phyloP scores from a whole-genome alignment of 2,329 filamentous ascomycete species.

The Diaporthe ampelina region DNA sequence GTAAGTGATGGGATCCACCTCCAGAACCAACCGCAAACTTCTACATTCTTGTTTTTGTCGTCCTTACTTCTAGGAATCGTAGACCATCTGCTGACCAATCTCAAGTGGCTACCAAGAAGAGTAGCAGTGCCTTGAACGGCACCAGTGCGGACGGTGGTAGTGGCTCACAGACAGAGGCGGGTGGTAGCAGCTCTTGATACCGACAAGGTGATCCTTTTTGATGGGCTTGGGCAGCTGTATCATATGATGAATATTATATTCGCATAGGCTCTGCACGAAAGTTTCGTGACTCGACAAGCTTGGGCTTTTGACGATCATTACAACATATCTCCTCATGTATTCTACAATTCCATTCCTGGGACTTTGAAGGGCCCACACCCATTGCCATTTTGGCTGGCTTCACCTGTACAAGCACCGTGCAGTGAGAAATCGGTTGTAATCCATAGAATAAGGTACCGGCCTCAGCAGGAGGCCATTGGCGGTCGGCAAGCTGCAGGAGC shows the following conservation, averaged over 20 bases:
- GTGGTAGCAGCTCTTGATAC: constrained; percentile 37
- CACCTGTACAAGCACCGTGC: neutral
- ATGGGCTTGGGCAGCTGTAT: neutral
- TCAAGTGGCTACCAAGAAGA: constrained; percentile 64
- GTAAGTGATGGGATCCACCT: constrained; percentile 16
- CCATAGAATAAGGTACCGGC: neutral
- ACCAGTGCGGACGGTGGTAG: constrained; percentile 35
- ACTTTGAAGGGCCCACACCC: neutral
- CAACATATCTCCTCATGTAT: neutral
- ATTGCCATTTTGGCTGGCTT: neutral
- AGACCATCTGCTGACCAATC: constrained; percentile 1
- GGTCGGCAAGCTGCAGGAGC: constrained; percentile 25
- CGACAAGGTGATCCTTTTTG: neutral
- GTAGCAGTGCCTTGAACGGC: constrained; percentile 42
- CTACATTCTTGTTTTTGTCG: neutral
- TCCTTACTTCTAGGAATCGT: neutral
- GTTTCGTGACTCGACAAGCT: neutral
- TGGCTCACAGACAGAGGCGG: constrained; percentile 38
- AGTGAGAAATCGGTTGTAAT: neutral
- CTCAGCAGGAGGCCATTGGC: constrained; percentile 8
- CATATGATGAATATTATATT: constrained; percentile 2
- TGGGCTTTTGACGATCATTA: neutral
- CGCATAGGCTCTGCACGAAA: neutral
- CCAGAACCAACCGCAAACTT: neutral
- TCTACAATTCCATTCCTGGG: neutral